phyloP scores from a whole-genome alignment of 352 stramenopile genomes.

The Globisporangium nodosum region DNA sequence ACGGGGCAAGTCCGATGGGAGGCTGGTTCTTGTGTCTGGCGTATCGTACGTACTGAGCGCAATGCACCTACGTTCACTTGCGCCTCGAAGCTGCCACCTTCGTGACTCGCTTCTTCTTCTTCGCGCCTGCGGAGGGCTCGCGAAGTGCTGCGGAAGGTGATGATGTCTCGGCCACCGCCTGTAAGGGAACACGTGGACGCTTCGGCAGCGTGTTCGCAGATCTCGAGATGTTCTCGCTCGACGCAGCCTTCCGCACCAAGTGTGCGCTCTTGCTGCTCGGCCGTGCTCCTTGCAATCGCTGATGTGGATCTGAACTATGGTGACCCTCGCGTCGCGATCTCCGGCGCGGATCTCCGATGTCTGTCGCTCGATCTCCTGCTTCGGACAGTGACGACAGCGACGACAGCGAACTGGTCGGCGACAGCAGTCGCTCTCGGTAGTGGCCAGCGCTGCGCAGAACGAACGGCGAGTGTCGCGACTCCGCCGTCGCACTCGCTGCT shows the following conservation, averaged over 20 bases:
- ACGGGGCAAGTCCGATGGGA: too few species aligned
- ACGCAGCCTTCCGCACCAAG: neutral
- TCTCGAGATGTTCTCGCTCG: conserved; percentile 5
- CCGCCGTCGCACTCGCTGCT: conserved; percentile 3
- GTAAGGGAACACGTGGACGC: neutral
- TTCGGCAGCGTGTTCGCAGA: conserved; percentile 3
- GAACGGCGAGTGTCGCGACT: neutral
- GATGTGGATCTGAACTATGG: neutral
- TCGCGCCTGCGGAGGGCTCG: neutral
- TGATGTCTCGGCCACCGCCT: too few species aligned
- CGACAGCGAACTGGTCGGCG: conserved; percentile 23
- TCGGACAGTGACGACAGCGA: conserved; percentile 30
- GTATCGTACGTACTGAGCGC: too few species aligned
- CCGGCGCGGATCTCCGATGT: neutral
- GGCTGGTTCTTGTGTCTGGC: too few species aligned
- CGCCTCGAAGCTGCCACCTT: neutral
- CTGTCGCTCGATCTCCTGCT: conserved; percentile 14
- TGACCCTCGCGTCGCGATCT: neutral
- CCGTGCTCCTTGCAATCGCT: neutral
- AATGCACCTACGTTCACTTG: too few species aligned
- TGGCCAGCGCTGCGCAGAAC: neutral
- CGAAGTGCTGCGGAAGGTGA: neutral
- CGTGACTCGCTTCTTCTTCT: neutral
- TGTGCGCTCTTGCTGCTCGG: neutral
- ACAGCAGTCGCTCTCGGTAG: neutral